Evolutionary conservation across 2,329 filamentous ascomycete species (phyloP).

Genomic region (Xylariales sp.): DNA sequence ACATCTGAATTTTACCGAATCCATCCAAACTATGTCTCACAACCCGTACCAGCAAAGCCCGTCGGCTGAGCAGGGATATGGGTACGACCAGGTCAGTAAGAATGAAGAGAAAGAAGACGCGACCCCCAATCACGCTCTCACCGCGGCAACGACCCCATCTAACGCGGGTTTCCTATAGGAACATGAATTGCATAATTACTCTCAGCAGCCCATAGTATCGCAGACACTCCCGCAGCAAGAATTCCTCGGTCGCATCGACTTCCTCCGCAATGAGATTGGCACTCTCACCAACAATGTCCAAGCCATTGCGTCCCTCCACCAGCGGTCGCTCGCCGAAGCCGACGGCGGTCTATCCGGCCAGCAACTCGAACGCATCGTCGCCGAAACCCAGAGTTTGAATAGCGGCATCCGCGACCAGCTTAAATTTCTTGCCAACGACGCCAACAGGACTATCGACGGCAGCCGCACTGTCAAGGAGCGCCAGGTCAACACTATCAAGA

Average conservation of each 20-base stretch:
- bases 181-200: slow-evolving; percentile 68
- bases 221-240: slow-evolving; percentile 70
- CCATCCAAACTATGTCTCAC: slow-evolving; percentile 64
- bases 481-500: slow-evolving; percentile 76
- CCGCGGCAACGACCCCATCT: slow-evolving; percentile 2
- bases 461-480: slow-evolving; percentile 74
- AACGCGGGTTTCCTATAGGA: slow-evolving; percentile 42
- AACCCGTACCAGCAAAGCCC: slow-evolving; percentile 72
- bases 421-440: slow-evolving; percentile 78
- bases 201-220: slow-evolving; percentile 43
- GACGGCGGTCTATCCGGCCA: slow-evolving; percentile 64
- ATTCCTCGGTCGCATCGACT: slow-evolving; percentile 75
- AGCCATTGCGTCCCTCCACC: slow-evolving; percentile 75
- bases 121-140: slow-evolving; percentile 1
- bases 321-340: slow-evolving; percentile 75
- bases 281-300: slow-evolving; percentile 74
- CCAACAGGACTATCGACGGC: slow-evolving; percentile 69
- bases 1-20: background rate
- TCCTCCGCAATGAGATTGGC: slow-evolving; percentile 74
- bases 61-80: slow-evolving; percentile 59
- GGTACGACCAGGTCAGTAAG: slow-evolving; percentile 57
- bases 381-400: slow-evolving; percentile 78
- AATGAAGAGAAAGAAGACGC: background rate
- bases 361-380: slow-evolving; percentile 74
- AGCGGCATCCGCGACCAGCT: slow-evolving; percentile 83